phyloP scores from a whole-genome alignment of 2,329 filamentous ascomycete genomes.

The Pseudogymnoascus sp. region DNA sequence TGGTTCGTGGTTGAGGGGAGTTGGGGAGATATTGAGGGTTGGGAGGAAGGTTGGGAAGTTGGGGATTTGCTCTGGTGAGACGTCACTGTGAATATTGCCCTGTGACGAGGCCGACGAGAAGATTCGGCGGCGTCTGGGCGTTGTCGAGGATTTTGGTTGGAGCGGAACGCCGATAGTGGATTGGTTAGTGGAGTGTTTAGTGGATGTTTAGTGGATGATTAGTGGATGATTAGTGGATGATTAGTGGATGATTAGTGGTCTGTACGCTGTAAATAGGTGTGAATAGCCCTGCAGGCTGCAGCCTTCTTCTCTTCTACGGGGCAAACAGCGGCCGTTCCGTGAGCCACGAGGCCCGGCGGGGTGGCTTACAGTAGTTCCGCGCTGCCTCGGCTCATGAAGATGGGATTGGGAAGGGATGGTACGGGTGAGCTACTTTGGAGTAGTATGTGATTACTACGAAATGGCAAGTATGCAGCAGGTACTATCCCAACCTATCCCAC shows the following conservation, averaged over 20 bases:
- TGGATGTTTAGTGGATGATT: no score
- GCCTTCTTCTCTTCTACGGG: not conserved
- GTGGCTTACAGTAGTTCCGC: constrained; percentile 2
- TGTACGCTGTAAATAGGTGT: not conserved
- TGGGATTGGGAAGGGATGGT: not conserved
- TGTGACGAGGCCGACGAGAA: not conserved
- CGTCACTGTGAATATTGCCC: not conserved
- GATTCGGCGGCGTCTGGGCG: not conserved
- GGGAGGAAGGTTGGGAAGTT: not conserved
- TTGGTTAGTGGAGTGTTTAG: not conserved
- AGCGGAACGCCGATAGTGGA: not conserved
- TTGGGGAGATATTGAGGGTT: not conserved
- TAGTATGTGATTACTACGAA: not conserved
- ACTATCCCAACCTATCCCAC: not conserved
- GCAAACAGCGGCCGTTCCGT: not conserved
- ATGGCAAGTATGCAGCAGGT: not conserved
- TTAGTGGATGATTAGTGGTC: not conserved
- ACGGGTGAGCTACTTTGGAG: not conserved
- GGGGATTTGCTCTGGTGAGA: not conserved
- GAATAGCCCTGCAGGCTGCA: not conserved
- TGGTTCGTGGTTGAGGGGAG: not conserved
- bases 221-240: not conserved
- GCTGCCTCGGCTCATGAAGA: not conserved
- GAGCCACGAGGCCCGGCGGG: not conserved
- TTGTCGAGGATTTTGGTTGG: not conserved